Evolutionary conservation across 208 protist genomes (phyloP).

Genomic region (Leishmania tropica): DNA sequence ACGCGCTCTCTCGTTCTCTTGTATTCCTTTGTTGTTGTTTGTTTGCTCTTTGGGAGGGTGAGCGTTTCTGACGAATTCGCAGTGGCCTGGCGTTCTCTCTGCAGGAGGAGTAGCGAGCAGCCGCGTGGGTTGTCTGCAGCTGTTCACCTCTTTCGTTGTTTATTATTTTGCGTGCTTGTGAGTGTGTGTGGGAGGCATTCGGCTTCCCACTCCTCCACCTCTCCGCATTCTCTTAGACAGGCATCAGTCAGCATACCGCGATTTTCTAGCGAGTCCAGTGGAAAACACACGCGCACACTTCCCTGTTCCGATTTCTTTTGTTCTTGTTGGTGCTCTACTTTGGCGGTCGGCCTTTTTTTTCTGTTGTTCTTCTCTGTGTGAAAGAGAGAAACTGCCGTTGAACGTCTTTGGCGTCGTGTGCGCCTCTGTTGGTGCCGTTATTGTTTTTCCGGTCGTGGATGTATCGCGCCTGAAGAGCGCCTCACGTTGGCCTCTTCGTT

Average conservation of each 20-base stretch:
- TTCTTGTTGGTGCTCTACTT: not conserved
- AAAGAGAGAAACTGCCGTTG: not conserved
- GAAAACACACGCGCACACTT: not conserved
- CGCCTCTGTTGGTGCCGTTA: not conserved
- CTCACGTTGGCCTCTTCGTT: not conserved
- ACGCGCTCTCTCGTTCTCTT: not conserved
- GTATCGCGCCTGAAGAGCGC: not conserved
- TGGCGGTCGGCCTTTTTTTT: not conserved
- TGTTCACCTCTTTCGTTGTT: not conserved
- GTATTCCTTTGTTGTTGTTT: not conserved
- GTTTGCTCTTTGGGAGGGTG: not conserved
- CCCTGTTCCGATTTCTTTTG: not conserved
- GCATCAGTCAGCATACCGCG: not conserved
- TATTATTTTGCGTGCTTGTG: not conserved
- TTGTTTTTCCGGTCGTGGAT: not conserved
- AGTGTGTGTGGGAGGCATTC: not conserved
- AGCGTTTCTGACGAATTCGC: not conserved
- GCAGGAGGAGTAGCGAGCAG: not conserved
- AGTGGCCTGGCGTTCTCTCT: not conserved
- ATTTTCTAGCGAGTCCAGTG: not conserved
- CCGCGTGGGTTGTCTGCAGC: not conserved
- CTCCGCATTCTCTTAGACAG: not conserved
- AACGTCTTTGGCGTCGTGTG: not conserved
- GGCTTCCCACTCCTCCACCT: constrained; percentile 3
- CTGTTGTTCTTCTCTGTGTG: not conserved